Conservation (phyloP, 2,329 filamentous ascomycete species). For the Eutypa lata region DNA sequence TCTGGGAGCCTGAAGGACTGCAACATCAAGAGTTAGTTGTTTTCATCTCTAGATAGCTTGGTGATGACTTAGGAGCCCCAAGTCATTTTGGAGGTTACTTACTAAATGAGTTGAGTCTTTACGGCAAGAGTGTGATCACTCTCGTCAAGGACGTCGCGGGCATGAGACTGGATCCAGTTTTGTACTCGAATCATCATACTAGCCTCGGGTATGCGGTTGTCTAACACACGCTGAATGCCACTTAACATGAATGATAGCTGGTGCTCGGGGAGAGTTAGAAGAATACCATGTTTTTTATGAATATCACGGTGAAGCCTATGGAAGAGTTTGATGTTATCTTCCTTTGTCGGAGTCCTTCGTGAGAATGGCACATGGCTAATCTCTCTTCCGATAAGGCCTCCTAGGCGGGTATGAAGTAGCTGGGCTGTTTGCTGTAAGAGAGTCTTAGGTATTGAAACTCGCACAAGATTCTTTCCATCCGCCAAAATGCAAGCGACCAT, state of each 20-base stretch:
- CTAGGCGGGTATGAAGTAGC: constrained; percentile 51
- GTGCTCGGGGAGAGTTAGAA: constrained; percentile 62
- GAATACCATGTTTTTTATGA: constrained; percentile 43
- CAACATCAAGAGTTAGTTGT: no score
- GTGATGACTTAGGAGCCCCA: no score
- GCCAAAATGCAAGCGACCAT: constrained; percentile 47
- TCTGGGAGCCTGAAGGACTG: constrained; percentile 46
- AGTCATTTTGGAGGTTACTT: no score
- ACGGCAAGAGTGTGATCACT: constrained; percentile 53
- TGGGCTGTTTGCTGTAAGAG: constrained; percentile 57
- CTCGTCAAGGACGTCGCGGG: constrained; percentile 63
- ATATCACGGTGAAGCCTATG: constrained; percentile 36
- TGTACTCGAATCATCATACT: constrained; percentile 49
- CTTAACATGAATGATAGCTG: constrained; percentile 61
- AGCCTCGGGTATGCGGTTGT: constrained; percentile 40
- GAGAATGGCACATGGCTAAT: constrained; percentile 58
- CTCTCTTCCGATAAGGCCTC: constrained; percentile 50
- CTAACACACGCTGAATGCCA: constrained; percentile 53
- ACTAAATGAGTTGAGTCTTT: constrained; percentile 56
- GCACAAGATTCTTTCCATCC: constrained; percentile 41
- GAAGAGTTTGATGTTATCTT: constrained; percentile 33
- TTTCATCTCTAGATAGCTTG: no score
- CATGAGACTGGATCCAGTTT: constrained; percentile 42
- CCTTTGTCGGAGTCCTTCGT: constrained; percentile 39
- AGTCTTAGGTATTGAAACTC: constrained; percentile 55